A percentile compares a stretch with the other conserved stretches of the same genome.
phyloP scores from a whole-genome alignment of 179 eudicot species.

The Beta corolliflora region DNA sequence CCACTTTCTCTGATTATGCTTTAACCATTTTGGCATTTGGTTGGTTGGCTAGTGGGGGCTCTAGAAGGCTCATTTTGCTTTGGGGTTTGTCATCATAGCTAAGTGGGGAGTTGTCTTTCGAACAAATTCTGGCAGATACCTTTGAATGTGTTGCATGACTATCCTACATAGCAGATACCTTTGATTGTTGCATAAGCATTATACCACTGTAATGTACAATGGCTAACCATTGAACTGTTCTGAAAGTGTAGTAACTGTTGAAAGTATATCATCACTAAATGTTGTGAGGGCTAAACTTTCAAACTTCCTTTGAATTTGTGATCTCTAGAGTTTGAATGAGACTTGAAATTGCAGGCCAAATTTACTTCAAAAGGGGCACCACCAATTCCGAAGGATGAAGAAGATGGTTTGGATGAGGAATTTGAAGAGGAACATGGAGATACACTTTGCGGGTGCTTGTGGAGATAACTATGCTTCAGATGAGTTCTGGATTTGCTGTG shows the following conservation, averaged over 20 bases:
- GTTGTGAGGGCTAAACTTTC: not conserved
- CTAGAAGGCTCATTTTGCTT: not conserved
- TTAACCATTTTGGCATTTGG: not conserved
- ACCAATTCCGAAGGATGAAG: conserved; percentile 38
- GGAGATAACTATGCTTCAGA: conserved; percentile 76
- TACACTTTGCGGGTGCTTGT: conserved; percentile 81
- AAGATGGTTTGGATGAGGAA: conserved; percentile 51
- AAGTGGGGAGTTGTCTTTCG: not conserved
- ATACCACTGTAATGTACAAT: not conserved
- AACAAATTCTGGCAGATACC: not conserved
- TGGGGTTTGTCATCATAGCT: not conserved
- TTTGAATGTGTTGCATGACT: not conserved
- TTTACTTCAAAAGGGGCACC: conserved; percentile 25
- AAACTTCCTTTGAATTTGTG: not conserved
- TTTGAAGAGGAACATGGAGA: conserved; percentile 80
- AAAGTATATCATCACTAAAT: not conserved
- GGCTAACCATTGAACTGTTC: not conserved
- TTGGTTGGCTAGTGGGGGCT: not conserved
- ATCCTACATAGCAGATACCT: not conserved
- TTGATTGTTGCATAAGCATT: not conserved
- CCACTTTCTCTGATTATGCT: not conserved
- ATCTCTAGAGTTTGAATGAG: not conserved
- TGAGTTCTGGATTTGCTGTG: conserved; percentile 90
- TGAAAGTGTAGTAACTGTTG: not conserved
- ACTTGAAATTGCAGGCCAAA: conserved; percentile 23